phyloP scores from a whole-genome alignment of 129 eudicot genomes.

The Tagetes patula region DNA sequence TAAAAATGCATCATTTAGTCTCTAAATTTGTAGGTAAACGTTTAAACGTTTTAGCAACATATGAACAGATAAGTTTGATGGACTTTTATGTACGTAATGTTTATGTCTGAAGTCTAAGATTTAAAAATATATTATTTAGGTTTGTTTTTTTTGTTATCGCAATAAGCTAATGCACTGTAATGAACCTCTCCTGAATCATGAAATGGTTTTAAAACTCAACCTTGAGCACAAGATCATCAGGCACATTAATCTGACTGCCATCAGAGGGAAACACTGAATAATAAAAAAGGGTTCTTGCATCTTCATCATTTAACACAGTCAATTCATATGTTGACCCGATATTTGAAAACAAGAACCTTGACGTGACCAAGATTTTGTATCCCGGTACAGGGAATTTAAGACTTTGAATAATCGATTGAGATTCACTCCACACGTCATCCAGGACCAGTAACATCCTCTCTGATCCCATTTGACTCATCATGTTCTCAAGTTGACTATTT shows the following conservation, averaged over 20 bases:
- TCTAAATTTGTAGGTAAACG: no score
- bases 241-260: constrained; percentile 21
- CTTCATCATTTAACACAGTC: constrained; percentile 35
- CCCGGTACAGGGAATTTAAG: constrained; percentile 33
- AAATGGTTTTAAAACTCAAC: constrained; percentile 20
- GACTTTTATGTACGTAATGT: no score
- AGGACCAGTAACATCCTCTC: constrained; percentile 42
- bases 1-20: no score
- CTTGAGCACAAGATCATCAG: constrained; percentile 41
- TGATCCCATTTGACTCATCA: constrained; percentile 27
- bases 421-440: constrained; percentile 53
- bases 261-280: constrained; percentile 36
- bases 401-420: constrained; percentile 37
- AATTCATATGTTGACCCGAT: constrained; percentile 31
- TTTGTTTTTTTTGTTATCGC: no score
- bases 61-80: no score
- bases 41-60: no score
- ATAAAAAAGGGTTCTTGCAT: constrained; percentile 42
- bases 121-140: no score
- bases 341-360: constrained; percentile 38
- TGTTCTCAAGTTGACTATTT: constrained; percentile 32
- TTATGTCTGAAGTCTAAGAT: no score
- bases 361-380: constrained; percentile 53
- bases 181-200: background rate
- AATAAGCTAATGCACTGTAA: no score